Evolutionary conservation across 306 rosid species (phyloP).

Genomic region (Quercus parvula): DNA sequence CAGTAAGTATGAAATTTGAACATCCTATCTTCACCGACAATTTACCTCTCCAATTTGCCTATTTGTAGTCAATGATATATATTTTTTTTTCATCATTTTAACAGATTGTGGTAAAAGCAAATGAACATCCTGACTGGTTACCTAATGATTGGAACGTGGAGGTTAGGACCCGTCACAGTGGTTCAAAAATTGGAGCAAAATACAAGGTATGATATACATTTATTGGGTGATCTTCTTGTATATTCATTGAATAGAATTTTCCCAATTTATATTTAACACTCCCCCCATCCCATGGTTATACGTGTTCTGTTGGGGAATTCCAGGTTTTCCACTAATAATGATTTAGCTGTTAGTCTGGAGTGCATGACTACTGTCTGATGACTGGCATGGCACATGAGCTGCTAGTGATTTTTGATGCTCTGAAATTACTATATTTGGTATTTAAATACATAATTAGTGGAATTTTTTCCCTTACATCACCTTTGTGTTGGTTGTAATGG

Average conservation of each 20-base stretch:
- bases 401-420: not conserved
- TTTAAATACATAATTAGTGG: not conserved
- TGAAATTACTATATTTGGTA: not conserved
- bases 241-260: not conserved
- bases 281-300: no score
- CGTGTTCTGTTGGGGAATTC: no score
- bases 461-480: not conserved
- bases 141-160: slow-evolving; percentile 79
- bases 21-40: not conserved
- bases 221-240: slow-evolving; percentile 8
- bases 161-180: slow-evolving; percentile 69
- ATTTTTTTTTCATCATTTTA: slow-evolving; percentile 12
- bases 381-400: not conserved
- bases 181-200: slow-evolving; percentile 46
- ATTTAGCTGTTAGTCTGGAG: not conserved
- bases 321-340: not conserved
- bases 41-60: slow-evolving; percentile 17
- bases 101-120: slow-evolving; percentile 42
- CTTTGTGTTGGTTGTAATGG: not conserved
- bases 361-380: not conserved
- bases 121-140: slow-evolving; percentile 76
- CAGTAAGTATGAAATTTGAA: slow-evolving; percentile 43
- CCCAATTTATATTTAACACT: not conserved
- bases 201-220: slow-evolving; percentile 59
- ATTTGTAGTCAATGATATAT: slow-evolving; percentile 8